A percentile compares a stretch with the other conserved stretches of the same genome.
Evolutionary conservation across 768 basidiomycete species (phyloP).

Genomic region (Tricholoma sp.): DNA sequence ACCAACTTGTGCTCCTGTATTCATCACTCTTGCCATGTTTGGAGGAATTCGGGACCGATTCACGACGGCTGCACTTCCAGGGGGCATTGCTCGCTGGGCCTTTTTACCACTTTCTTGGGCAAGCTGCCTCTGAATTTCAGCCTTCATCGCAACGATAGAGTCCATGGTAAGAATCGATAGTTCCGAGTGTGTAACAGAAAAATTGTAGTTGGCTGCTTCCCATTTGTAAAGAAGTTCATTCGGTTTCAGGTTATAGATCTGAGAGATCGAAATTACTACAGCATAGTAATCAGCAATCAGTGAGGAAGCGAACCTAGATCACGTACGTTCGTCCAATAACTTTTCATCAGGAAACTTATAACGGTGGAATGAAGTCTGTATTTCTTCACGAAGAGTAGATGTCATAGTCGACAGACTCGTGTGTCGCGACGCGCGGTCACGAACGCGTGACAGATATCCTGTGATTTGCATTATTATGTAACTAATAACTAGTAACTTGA

Average conservation of each 20-base stretch:
- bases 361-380: slow-evolving; percentile 20
- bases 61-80: slow-evolving; percentile 24
- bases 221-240: slow-evolving; percentile 61
- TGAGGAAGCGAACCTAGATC: not conserved
- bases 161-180: slow-evolving; percentile 42
- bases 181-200: slow-evolving; percentile 30
- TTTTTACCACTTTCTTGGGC: slow-evolving; percentile 28
- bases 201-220: slow-evolving; percentile 49
- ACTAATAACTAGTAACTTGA: no score
- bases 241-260: slow-evolving; percentile 50
- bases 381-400: slow-evolving; percentile 16
- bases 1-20: slow-evolving; percentile 8
- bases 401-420: slow-evolving; percentile 11
- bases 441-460: not conserved
- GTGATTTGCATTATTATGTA: not conserved
- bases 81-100: slow-evolving; percentile 23
- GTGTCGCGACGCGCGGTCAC: slow-evolving; percentile 6
- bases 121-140: slow-evolving; percentile 44
- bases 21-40: slow-evolving; percentile 18
- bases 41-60: slow-evolving; percentile 31
- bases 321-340: slow-evolving; percentile 49
- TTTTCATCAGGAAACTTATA: slow-evolving; percentile 30
- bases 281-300: slow-evolving; percentile 2
- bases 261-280: slow-evolving; percentile 60
- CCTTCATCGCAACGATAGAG: slow-evolving; percentile 41